Conservation (phyloP, 805 yeast genomes). For the Monosporozyma unispora region DNA sequence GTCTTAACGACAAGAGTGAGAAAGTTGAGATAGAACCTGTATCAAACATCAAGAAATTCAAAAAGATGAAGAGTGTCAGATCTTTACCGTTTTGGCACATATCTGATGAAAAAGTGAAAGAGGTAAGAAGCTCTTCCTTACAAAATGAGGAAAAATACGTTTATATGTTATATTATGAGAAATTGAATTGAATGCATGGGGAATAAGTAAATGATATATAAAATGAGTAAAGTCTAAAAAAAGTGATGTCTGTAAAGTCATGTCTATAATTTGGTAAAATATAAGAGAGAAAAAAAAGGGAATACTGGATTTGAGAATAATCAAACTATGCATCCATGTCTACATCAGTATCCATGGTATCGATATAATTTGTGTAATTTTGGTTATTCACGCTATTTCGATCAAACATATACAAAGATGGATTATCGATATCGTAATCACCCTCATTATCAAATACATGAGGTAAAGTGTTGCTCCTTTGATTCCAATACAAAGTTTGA, state of each 20-base stretch:
- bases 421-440: slow-evolving; percentile 10
- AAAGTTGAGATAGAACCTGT: neutral
- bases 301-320: neutral
- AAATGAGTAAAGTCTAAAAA: neutral
- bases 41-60: slow-evolving; percentile 28
- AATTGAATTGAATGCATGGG: neutral
- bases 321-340: slow-evolving; percentile 8
- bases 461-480: slow-evolving; percentile 1
- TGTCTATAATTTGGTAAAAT: neutral
- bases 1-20: neutral
- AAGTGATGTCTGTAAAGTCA: no score
- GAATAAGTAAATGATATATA: neutral
- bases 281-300: neutral
- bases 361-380: slow-evolving; percentile 1
- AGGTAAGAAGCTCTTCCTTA: slow-evolving; percentile 49
- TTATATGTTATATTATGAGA: slow-evolving; percentile 79
- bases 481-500: slow-evolving; percentile 4
- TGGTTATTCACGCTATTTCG: neutral
- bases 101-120: slow-evolving; percentile 66
- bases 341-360: slow-evolving; percentile 10
- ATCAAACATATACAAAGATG: neutral
- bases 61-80: slow-evolving; percentile 45
- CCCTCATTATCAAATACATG: slow-evolving; percentile 4
- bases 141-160: slow-evolving; percentile 65
- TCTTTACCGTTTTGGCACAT: slow-evolving; percentile 75